Conservation (phyloP, 2,329 filamentous ascomycete genomes). For the Aspergillus flavus region DNA sequence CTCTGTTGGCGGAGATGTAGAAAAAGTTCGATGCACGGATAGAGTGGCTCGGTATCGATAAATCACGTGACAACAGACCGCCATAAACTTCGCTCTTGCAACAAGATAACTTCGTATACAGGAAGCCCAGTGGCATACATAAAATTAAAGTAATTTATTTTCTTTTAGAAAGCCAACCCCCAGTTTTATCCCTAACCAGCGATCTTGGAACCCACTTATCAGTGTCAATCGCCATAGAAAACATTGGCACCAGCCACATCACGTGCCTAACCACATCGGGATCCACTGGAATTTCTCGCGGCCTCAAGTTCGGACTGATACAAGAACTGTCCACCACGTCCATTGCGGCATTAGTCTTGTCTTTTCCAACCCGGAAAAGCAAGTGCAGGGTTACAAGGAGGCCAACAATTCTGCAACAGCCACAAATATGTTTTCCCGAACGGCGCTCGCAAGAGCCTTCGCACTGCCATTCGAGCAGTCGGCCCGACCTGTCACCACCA, state of each 20-base stretch:
- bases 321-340: conserved; percentile 12
- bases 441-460: conserved; percentile 33
- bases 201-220: neutral
- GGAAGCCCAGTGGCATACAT: neutral
- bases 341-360: conserved; percentile 11
- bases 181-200: neutral
- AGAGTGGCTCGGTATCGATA: conserved; percentile 19
- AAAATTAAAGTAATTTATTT: too few relatives aligned
- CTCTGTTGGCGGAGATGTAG: conserved; percentile 1
- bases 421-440: conserved; percentile 42
- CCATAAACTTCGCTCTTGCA: neutral
- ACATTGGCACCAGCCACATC: conserved; percentile 10
- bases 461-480: conserved; percentile 30
- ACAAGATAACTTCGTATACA: neutral
- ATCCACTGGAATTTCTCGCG: conserved; percentile 38
- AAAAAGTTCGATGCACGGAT: conserved; percentile 20
- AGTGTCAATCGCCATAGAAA: neutral
- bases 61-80: conserved; percentile 17
- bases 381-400: conserved; percentile 7
- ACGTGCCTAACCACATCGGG: conserved; percentile 37
- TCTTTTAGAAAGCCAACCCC: neutral
- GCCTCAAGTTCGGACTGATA: conserved; percentile 12
- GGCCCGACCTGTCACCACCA: conserved; percentile 19
- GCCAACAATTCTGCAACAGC: neutral
- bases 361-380: conserved; percentile 14